A percentile compares a stretch with the other conserved stretches of the same genome.
Evolutionary conservation across 176 grass and related monocot species (phyloP).

Genomic region (maize (Zea mays)): DNA sequence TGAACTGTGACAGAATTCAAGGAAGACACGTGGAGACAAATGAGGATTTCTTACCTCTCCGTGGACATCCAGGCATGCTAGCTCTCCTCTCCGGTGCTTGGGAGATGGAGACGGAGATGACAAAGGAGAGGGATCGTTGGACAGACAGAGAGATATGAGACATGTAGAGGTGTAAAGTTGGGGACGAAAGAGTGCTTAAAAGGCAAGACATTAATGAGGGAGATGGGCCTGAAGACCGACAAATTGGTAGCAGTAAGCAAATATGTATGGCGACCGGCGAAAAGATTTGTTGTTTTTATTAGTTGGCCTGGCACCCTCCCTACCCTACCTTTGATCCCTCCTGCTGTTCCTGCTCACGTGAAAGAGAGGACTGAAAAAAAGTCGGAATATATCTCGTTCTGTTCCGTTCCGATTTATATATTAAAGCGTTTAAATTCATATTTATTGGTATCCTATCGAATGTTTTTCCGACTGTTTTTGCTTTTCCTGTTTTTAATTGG

Average conservation of each 20-base stretch:
- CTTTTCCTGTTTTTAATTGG: too few relatives aligned
- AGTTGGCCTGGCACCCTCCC: slow-evolving; percentile 34
- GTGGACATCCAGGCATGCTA: slow-evolving; percentile 86
- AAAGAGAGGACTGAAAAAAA: too few relatives aligned
- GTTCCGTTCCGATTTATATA: too few relatives aligned
- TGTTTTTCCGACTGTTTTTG: too few relatives aligned
- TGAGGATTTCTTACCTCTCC: slow-evolving; percentile 57
- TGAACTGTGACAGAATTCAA: neutral
- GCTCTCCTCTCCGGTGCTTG: slow-evolving; percentile 50
- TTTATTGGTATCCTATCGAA: too few relatives aligned
- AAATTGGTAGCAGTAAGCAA: slow-evolving; percentile 56
- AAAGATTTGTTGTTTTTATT: slow-evolving; percentile 40
- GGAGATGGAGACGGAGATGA: neutral
- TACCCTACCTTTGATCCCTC: neutral
- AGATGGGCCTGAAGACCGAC: slow-evolving; percentile 58
- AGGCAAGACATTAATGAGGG: slow-evolving; percentile 73
- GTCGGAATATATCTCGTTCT: too few relatives aligned
- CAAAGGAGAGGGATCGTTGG: slow-evolving; percentile 12
- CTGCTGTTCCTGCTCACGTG: slow-evolving; percentile 33
- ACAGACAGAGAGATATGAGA: slow-evolving; percentile 23
- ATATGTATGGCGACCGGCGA: slow-evolving; percentile 19
- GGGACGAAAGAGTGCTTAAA: slow-evolving; percentile 87
- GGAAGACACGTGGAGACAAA: neutral
- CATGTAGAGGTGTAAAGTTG: slow-evolving; percentile 43
- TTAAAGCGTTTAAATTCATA: neutral